Percentiles rank a stretch among this genome's conserved stretches.
These are phyloP conservation scores for Lithospermum erythrorhizon DNA, from an alignment of 257 asterid genomes.

Conservation along the genomic window DNA sequence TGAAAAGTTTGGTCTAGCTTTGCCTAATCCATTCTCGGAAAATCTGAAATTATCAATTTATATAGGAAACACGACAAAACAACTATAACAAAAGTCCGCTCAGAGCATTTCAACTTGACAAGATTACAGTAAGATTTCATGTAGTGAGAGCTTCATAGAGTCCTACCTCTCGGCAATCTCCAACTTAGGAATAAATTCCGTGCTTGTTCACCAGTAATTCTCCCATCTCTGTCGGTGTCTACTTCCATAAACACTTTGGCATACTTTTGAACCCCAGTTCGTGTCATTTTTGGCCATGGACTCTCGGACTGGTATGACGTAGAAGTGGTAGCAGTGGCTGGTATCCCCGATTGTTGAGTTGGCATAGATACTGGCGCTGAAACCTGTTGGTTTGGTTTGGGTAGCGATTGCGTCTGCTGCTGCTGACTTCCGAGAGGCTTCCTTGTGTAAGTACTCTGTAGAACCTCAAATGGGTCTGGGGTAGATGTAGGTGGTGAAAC, in stretches of 20 bases:
- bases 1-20: too few relatives aligned
- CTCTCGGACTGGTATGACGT: slow-evolving; percentile 46
- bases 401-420: slow-evolving; percentile 36
- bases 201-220: slow-evolving; percentile 83
- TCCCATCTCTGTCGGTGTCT: slow-evolving; percentile 85
- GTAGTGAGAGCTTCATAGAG: not conserved
- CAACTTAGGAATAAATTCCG: slow-evolving; percentile 87
- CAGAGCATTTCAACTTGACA: not conserved
- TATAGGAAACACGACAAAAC: too few relatives aligned
- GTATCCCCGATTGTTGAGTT: slow-evolving; percentile 39
- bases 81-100: not conserved
- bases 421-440: slow-evolving; percentile 46
- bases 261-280: slow-evolving; percentile 84
- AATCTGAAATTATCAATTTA: too few relatives aligned
- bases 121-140: not conserved
- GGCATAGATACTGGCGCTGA: slow-evolving; percentile 44
- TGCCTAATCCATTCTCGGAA: too few relatives aligned
- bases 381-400: slow-evolving; percentile 51
- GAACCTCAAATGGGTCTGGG: slow-evolving; percentile 66
- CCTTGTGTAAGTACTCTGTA: slow-evolving; percentile 47
- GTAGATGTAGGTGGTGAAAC: slow-evolving; percentile 40
- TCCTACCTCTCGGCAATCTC: slow-evolving; percentile 87
- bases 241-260: slow-evolving; percentile 84
- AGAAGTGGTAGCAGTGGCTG: slow-evolving; percentile 35
- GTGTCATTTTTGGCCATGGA: slow-evolving; percentile 97